Base-by-base conservation (phyloP, 2,329 filamentous ascomycete genomes). In the Pseudogymnoascus sp. region DNA sequence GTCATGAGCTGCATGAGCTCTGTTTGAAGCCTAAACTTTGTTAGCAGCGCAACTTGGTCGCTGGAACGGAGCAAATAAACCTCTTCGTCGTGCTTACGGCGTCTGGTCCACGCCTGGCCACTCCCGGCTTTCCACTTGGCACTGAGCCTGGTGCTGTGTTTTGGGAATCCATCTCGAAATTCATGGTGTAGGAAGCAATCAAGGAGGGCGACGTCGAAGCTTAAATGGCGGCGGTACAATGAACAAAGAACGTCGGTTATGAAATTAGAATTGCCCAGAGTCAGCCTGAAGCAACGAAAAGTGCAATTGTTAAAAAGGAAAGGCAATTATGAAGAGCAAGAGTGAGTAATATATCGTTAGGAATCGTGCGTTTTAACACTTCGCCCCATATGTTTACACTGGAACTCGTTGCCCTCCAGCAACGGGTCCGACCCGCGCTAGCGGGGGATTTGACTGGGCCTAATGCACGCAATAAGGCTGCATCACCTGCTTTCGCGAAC, bases 1-100 rank as follows among this genome's bases (percentile, higher is more conserved):
- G 92, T 92, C 94, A 99, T 97, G 69, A 99, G 86, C 75, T 94
- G 89, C 93, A 99, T 97, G 69, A 99, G 84, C 78, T 99, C 94
- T 58, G 92, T 95, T 78, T 99, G 94, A 63, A 99, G 83, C 71
- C 94, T 97, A 72, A 19, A 16, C 14, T 1, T 61, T 42, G 39
- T 69, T 42, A 68, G 64, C 49, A 63, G 61, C 22, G 58, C 58
- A 36, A 23, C 9, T 28, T n/a, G 28, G 8, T 38, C 14, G 2
- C 23, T 36, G n/a, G 58, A 39, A 33, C 38, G 11, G 9, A 55
- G 36, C 39, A 33, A 58, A 72, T 76, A 60, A 77, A 92, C 89
- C 89, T 84, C 78, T 92, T 92, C 64, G 86, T 88, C 62, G 91
- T 89, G 75, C 87, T 90, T 72, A 89, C 87, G 38, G 84, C 82